Evolutionary conservation across 257 asterid genomes (phyloP), one percentile per base, ranked within the genome.

Genomic region (Salvia miltiorrhiza): DNA sequence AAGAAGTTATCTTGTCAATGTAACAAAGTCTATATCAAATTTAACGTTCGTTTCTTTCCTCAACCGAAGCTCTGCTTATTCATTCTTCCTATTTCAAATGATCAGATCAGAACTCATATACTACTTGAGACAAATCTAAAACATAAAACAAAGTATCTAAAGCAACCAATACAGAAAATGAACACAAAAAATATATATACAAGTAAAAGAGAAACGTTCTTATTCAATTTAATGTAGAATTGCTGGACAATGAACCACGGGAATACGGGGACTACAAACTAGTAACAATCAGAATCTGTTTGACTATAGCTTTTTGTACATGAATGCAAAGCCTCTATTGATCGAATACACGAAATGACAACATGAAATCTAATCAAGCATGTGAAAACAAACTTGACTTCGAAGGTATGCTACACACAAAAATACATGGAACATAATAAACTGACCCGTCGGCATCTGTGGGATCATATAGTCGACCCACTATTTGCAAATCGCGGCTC

Each of bases 361-460:
- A 19, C 20, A 9, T 7, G 24, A 23, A 19, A 20, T 33, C 41
- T 20, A 58, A 59, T 30, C 68, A 58, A 45, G 16, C 66, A 55
- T 65, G 14, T 26, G 37, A 48, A 16, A 2, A 33, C 59, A 73
- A 65, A 21, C 41, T 56, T 26, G 30, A 44, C 4, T 4, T 6
- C 1, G 19, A 65, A 44, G 62, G 16, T 0, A 57, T n/a, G 13
- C 13, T 19, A 57, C 19, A 49, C 65, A 58, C 30, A 59, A 30
- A 49, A 63, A 58, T 21, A 44, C 70, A 44, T 53, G 19, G 52
- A 24, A 76, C 39, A 55, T 37, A 70, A 40, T 68, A 16, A 70
- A 56, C 71, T 68, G 47, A 75, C 75, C 74, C 19, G 50, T 58
- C 5, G 39, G 53, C 61, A 47, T 16, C 63, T 9, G 52, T 24